Evolutionary conservation across 345 rosid species (phyloP).

Genomic region (Boechera stricta): DNA sequence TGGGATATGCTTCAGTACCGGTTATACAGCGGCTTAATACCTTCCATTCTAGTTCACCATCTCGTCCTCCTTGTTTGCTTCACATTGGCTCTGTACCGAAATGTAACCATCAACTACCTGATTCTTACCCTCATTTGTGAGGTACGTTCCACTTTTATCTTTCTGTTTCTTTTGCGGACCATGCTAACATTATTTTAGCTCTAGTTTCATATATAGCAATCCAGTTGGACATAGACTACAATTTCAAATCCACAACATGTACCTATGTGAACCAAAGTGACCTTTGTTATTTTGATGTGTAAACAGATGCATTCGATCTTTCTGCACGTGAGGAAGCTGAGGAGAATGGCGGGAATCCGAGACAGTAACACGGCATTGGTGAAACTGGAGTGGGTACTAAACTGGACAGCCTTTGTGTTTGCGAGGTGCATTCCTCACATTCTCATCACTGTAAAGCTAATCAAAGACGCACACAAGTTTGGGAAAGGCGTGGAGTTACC

Average conservation of each 20-base stretch:
- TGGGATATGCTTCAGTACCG: constrained; percentile 86
- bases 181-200: background rate
- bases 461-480: constrained; percentile 73
- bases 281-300: constrained; percentile 7
- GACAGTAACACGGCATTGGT: constrained; percentile 64
- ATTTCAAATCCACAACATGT: background rate
- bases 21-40: constrained; percentile 77
- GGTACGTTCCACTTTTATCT: constrained; percentile 50
- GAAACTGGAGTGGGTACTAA: constrained; percentile 75
- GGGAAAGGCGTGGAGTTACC: constrained; percentile 78
- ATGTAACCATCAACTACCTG: constrained; percentile 84
- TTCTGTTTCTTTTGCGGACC: background rate
- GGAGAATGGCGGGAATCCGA: constrained; percentile 88
- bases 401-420: constrained; percentile 67
- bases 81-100: constrained; percentile 84
- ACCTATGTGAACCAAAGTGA: background rate
- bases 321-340: constrained; percentile 79
- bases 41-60: constrained; percentile 80
- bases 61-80: constrained; percentile 87
- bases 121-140: constrained; percentile 87
- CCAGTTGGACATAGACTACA: background rate
- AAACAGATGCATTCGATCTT: constrained; percentile 86
- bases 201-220: background rate
- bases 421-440: constrained; percentile 66
- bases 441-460: constrained; percentile 73